Conservation (phyloP, 257 asterid species). For the Salvia hispanica region DNA sequence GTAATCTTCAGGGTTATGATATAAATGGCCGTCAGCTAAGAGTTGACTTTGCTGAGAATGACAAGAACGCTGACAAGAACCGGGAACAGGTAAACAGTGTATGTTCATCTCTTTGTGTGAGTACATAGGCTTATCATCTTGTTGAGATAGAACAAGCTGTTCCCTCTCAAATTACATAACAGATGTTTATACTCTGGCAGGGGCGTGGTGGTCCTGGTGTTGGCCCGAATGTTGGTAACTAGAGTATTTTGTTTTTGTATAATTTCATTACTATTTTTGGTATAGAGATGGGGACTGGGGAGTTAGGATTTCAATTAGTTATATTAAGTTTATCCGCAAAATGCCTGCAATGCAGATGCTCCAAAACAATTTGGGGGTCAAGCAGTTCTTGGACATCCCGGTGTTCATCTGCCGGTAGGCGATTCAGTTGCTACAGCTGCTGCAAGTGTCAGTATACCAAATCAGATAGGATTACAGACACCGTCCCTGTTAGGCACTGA, state of each 20-base stretch:
- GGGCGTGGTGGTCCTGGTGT: slow-evolving; percentile 89
- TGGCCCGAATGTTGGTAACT: slow-evolving; percentile 63
- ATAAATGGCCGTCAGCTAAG: slow-evolving; percentile 94
- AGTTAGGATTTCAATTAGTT: slow-evolving; percentile 15
- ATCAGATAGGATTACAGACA: slow-evolving; percentile 50
- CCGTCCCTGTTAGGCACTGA: slow-evolving; percentile 59
- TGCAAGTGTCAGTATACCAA: slow-evolving; percentile 56
- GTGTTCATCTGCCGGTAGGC: slow-evolving; percentile 77
- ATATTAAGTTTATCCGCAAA: neutral
- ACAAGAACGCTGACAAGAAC: slow-evolving; percentile 72
- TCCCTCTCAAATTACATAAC: no score
- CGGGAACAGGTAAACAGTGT: slow-evolving; percentile 70
- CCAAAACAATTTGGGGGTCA: slow-evolving; percentile 65
- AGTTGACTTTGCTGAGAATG: slow-evolving; percentile 95
- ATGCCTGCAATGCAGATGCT: slow-evolving; percentile 48
- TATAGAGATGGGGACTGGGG: slow-evolving; percentile 4
- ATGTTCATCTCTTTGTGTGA: slow-evolving; percentile 19
- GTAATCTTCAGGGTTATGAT: slow-evolving; percentile 89
- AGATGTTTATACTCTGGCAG: no score
- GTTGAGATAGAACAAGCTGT: neutral
- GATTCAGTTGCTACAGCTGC: slow-evolving; percentile 78
- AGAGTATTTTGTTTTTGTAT: slow-evolving; percentile 26
- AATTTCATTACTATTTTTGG: slow-evolving; percentile 22
- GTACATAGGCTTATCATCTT: slow-evolving; percentile 2
- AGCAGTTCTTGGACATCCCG: slow-evolving; percentile 52